Base-by-base conservation (phyloP, 192 early-diverging fungal genomes). In the Gaertneriomyces semiglobifer region DNA sequence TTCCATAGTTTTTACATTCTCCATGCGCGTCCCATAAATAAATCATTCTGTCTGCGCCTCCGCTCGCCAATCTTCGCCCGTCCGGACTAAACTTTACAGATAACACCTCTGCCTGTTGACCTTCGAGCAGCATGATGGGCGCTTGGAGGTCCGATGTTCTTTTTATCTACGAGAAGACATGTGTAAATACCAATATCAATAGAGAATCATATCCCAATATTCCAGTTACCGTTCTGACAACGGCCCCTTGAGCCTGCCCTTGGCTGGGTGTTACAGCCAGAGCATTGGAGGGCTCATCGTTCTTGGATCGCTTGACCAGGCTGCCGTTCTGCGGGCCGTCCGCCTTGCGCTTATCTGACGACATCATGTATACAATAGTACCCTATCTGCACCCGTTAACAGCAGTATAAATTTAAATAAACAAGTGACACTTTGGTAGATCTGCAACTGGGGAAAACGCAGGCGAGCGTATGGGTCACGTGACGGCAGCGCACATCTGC, bases 21-120 rank as follows among this genome's bases (percentile, higher is more conserved):
- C 94, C 91, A 69, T 91, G 90, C 11, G 91, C 91, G 61, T 92
- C 90, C 96, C 96, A 99, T 45, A 99, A 72, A 63, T 90, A 86
- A 19, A 97, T 90, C n/a, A 79, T 77, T 71, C 86, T 79, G 71
- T 97, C 96, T 53, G 83, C 84, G 43, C 88, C 87, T 40, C 84
- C 89, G 33, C 92, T 93, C 0, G 92, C 95, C 48, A 99, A 55
- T 60, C 89, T 79, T 50, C 89, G 77, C 62, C 96, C 96, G 55
- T 79, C 80, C 14, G 86, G 90, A 66, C 90, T 91, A 75, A 99
- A 99, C 69, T 86, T 82, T 66, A 88, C 87, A 10, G 91, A 83
- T 38, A 88, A 88, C 12, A 99, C 80, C 39, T 95, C 93, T 57
- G 88, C 88, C 66, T 86, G 69, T 72, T 95, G 93, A 0, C 94